These are phyloP conservation scores for Alternaria metachromatica DNA, from an alignment of 2,329 filamentous ascomycete species.

Conservation along the genomic window DNA sequence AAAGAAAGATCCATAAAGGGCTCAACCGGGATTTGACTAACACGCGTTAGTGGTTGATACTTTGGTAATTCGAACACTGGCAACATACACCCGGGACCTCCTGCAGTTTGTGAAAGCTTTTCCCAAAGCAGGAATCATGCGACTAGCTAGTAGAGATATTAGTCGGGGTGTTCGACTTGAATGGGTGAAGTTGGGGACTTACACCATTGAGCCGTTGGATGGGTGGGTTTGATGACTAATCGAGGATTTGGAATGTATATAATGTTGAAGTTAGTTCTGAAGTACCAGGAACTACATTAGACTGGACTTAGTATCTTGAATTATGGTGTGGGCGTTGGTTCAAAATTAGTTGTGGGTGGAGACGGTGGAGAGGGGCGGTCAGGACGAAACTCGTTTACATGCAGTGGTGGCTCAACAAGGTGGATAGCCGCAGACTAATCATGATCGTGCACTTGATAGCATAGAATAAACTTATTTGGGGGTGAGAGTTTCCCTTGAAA, in stretches of 20 bases:
- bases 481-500: background rate
- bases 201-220: slow-evolving; percentile 26
- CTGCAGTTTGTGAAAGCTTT: slow-evolving; percentile 20
- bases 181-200: background rate
- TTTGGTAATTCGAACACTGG: background rate
- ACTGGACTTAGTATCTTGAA: background rate
- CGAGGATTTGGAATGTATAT: background rate
- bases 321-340: background rate
- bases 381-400: background rate
- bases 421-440: background rate
- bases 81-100: slow-evolving; percentile 31
- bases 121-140: slow-evolving; percentile 41
- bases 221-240: slow-evolving; percentile 7
- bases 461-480: background rate
- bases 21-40: slow-evolving; percentile 17
- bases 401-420: background rate
- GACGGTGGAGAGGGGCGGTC: slow-evolving; percentile 1
- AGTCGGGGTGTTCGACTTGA: background rate
- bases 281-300: no score
- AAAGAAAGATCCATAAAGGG: background rate
- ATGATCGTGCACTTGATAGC: background rate
- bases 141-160: slow-evolving; percentile 23
- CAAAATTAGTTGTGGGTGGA: background rate
- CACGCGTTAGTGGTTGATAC: background rate
- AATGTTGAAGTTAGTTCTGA: no score